phyloP scores from a whole-genome alignment of 164 flowering plant species.

The Litsea cubeba region DNA sequence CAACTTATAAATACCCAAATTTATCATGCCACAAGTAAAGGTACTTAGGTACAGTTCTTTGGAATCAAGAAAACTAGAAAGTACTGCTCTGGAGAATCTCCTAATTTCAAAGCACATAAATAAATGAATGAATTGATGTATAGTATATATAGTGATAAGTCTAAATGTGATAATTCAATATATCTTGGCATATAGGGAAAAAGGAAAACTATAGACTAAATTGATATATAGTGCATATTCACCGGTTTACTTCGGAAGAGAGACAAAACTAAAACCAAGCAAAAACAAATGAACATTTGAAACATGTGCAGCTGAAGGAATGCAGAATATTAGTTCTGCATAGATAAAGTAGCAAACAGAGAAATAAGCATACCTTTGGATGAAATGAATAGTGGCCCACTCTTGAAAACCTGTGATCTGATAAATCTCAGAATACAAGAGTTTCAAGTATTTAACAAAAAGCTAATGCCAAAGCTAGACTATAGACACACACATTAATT shows the following conservation, averaged over 20 bases:
- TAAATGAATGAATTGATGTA: no score
- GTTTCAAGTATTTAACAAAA: background rate
- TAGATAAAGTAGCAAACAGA: background rate
- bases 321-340: background rate
- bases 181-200: no score
- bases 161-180: no score
- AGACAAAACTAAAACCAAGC: background rate
- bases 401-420: constrained; percentile 59
- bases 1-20: no score
- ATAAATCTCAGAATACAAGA: background rate
- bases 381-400: constrained; percentile 54
- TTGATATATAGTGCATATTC: background rate
- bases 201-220: no score
- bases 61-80: no score
- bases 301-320: background rate
- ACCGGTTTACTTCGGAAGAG: background rate
- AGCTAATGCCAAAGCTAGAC: background rate
- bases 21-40: no score
- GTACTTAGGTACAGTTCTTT: no score
- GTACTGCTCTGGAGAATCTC: no score
- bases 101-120: no score
- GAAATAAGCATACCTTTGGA: constrained; percentile 50
- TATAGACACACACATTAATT: no score
- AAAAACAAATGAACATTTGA: background rate
- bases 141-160: no score